Evolutionary conservation across 352 stramenopile species (phyloP).

Genomic region (Phytophthora nicotianae): DNA sequence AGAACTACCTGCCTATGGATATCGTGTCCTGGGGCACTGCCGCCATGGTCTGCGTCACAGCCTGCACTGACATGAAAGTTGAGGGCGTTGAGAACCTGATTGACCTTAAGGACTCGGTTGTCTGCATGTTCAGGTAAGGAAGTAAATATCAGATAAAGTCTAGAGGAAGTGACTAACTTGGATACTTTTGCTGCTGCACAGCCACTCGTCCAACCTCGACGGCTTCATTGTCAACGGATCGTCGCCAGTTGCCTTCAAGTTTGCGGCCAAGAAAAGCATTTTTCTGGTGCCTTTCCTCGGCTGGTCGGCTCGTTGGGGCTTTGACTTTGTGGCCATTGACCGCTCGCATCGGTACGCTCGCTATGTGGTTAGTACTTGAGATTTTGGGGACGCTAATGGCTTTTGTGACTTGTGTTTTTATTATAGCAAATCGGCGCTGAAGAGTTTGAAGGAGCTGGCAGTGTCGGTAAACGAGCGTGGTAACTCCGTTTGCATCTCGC

Average conservation of each 20-base stretch:
- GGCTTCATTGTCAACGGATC: constrained; percentile 82
- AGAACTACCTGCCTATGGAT: constrained; percentile 85
- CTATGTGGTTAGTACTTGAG: neutral
- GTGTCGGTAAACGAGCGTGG: constrained; percentile 71
- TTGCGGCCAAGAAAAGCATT: constrained; percentile 85
- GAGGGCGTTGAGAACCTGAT: constrained; percentile 62
- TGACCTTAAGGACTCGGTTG: constrained; percentile 64
- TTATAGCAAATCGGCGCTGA: constrained; percentile 57
- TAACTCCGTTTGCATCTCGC: constrained; percentile 83
- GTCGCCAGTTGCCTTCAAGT: constrained; percentile 79
- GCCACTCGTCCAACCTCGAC: constrained; percentile 85
- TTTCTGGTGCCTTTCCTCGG: constrained; percentile 83
- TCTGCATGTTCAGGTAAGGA: constrained; percentile 85
- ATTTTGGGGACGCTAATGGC: constrained; percentile 5
- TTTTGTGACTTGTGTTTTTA: neutral
- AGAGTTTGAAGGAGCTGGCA: constrained; percentile 74
- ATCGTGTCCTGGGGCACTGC: constrained; percentile 62
- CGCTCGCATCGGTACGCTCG: constrained; percentile 61
- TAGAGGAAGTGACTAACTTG: constrained; percentile 1
- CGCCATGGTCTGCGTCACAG: constrained; percentile 57
- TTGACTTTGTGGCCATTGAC: constrained; percentile 84
- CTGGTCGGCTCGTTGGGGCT: constrained; percentile 75
- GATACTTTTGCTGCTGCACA: constrained; percentile 16
- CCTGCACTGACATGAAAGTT: constrained; percentile 50
- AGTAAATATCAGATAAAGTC: neutral